Evolutionary conservation across 73 alveolate species (phyloP).

Genomic region (Paramecium octaurelia): DNA sequence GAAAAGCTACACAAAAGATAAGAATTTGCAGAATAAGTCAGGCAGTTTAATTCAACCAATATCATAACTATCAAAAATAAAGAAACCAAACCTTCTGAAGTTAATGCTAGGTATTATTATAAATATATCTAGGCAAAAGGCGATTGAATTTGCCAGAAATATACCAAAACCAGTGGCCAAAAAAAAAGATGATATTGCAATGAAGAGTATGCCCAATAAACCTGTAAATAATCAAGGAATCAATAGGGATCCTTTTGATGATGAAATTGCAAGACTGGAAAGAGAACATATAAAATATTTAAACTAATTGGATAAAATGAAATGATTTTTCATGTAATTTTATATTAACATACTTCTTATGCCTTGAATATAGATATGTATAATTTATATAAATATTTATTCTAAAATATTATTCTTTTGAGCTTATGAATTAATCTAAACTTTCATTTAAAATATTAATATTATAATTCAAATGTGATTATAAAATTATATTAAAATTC

Average conservation of each 20-base stretch:
- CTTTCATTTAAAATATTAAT: no score
- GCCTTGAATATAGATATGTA: not conserved
- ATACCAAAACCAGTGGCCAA: constrained; percentile 67
- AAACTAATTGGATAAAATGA: constrained; percentile 39
- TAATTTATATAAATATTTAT: no score
- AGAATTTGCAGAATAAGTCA: constrained; percentile 80
- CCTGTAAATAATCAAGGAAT: not conserved
- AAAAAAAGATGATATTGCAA: not conserved
- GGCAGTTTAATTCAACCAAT: constrained; percentile 7
- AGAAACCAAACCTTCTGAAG: constrained; percentile 17
- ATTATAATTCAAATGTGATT: not conserved
- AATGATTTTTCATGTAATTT: not conserved
- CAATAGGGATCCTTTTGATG: constrained; percentile 42
- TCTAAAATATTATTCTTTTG: no score
- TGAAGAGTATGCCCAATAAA: not conserved
- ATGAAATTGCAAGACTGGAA: constrained; percentile 27
- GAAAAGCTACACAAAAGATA: constrained; percentile 70
- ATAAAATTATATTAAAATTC: not conserved
- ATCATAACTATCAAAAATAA: not conserved
- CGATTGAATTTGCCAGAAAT: constrained; percentile 75
- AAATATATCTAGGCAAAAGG: constrained; percentile 63
- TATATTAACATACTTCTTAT: not conserved
- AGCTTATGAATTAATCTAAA: no score
- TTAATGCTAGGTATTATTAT: constrained; percentile 47
- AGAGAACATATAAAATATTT: constrained; percentile 36